phyloP scores from a whole-genome alignment of 1,284 basidiomycete species.

The Vanrija sp. region DNA sequence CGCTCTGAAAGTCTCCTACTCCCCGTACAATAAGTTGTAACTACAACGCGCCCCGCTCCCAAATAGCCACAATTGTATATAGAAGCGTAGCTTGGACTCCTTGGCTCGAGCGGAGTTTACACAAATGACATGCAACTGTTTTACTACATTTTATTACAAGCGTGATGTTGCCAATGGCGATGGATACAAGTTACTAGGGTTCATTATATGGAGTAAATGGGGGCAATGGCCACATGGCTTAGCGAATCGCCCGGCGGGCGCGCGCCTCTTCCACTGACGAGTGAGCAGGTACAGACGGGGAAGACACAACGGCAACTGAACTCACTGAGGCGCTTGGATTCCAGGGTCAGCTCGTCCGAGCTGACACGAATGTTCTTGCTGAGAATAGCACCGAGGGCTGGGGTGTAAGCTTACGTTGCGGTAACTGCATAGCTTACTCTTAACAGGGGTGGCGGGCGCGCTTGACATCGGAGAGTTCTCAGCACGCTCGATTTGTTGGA shows the following conservation, averaged over 20 bases:
- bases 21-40: background rate
- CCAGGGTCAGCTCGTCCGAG: constrained; percentile 16
- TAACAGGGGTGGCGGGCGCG: background rate
- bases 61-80: no score
- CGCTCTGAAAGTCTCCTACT: background rate
- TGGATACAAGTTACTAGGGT: no score
- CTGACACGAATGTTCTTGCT: background rate
- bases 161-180: no score
- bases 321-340: constrained; percentile 18
- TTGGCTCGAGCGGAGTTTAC: no score
- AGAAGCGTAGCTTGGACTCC: no score
- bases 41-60: no score
- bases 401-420: background rate
- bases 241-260: constrained; percentile 6
- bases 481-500: background rate
- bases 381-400: constrained; percentile 11
- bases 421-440: background rate
- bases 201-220: background rate
- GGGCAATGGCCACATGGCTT: background rate
- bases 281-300: background rate
- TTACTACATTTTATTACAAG: no score
- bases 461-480: constrained; percentile 1
- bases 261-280: constrained; percentile 11
- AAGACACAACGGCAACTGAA: background rate
- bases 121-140: no score